Conservation (phyloP, 225 moss, liverwort and hornwort species). For the Rhytidiadelphus loreus region DNA sequence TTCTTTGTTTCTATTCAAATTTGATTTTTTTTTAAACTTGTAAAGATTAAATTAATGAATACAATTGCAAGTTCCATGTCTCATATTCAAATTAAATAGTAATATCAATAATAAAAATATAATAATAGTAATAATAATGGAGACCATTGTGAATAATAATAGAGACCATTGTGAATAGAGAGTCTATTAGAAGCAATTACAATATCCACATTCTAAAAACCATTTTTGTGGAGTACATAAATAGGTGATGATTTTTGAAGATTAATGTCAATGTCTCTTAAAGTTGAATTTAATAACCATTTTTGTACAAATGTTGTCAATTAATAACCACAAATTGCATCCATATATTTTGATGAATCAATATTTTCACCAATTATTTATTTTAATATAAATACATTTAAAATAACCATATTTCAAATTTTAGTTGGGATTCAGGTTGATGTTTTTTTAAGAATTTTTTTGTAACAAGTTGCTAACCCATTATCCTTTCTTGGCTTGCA, state of each 20-base stretch:
- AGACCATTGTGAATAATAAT: background rate
- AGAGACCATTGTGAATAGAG: background rate
- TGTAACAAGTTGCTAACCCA: too few species aligned
- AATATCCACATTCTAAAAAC: background rate
- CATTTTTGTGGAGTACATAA: background rate
- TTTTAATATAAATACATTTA: too few species aligned
- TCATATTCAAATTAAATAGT: background rate
- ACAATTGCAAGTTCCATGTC: background rate
- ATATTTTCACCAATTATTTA: too few species aligned
- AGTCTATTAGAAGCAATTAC: background rate
- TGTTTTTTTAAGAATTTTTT: too few species aligned
- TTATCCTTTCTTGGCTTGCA: too few species aligned
- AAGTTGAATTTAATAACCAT: background rate
- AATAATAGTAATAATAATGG: too few species aligned
- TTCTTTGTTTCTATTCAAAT: background rate
- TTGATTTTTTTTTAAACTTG: background rate
- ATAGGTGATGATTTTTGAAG: background rate
- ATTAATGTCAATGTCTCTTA: background rate
- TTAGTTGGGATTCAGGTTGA: too few species aligned
- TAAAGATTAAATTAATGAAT: background rate
- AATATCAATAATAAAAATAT: background rate
- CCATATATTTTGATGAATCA: too few species aligned
- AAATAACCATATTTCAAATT: too few species aligned
- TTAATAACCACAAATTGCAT: too few species aligned
- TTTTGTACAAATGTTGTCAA: background rate